phyloP scores from a whole-genome alignment of 2,329 filamentous ascomycete species.

The Neopestalotiopsis sp. region DNA sequence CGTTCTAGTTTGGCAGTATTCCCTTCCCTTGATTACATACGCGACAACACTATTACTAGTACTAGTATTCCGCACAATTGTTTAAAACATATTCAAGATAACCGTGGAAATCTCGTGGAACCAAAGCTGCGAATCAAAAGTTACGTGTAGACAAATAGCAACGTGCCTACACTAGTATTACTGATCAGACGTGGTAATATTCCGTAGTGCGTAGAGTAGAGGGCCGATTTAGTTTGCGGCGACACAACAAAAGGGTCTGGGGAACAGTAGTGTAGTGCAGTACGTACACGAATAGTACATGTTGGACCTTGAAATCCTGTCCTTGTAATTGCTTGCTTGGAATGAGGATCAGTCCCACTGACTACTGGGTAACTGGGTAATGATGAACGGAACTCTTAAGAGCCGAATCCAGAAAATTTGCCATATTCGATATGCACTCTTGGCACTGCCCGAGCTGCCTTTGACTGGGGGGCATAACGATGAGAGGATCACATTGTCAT shows the following conservation, averaged over 20 bases:
- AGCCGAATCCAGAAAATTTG: slow-evolving; percentile 19
- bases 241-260: not conserved
- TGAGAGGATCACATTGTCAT: slow-evolving; percentile 13
- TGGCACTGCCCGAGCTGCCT: not conserved
- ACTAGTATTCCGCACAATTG: too few relatives aligned
- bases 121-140: not conserved
- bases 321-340: slow-evolving; percentile 1
- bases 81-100: too few relatives aligned
- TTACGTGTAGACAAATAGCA: not conserved
- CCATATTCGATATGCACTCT: slow-evolving; percentile 10
- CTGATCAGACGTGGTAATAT: slow-evolving; percentile 1
- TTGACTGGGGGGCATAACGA: slow-evolving; percentile 6
- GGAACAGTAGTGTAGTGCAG: not conserved
- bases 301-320: not conserved
- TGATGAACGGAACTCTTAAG: slow-evolving; percentile 19
- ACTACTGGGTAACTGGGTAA: not conserved
- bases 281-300: not conserved
- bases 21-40: too few relatives aligned
- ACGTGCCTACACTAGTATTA: not conserved
- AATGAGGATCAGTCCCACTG: slow-evolving; percentile 1
- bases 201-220: not conserved
- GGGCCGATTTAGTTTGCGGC: not conserved
- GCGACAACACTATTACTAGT: too few relatives aligned
- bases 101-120: too few relatives aligned
- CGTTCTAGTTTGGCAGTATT: too few relatives aligned